Percentiles rank a stretch among this genome's conserved stretches.
Conservation (phyloP, 345 rosid genomes). For the Salix exigua region DNA sequence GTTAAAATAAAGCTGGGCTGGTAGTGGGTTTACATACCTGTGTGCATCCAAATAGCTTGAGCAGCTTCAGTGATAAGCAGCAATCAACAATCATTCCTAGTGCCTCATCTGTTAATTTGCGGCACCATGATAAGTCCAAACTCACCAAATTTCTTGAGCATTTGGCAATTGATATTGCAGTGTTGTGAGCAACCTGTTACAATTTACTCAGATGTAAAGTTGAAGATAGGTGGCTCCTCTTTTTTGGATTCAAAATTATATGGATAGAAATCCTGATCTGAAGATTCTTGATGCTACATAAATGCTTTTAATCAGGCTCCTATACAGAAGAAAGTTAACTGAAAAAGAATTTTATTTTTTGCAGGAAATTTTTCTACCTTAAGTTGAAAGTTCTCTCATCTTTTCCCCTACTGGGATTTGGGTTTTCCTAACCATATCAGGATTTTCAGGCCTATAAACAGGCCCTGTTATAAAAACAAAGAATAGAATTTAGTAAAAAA, state of each 20-base stretch:
- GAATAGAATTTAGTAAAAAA: no score
- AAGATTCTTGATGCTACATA: background rate
- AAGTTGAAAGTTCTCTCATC: background rate
- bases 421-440: background rate
- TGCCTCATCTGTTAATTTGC: constrained; percentile 14
- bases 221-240: background rate
- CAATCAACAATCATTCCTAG: constrained; percentile 20
- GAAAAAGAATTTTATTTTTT: background rate
- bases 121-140: constrained; percentile 25
- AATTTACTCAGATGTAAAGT: background rate
- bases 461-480: no score
- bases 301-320: background rate
- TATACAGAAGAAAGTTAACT: background rate
- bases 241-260: background rate
- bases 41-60: constrained; percentile 19
- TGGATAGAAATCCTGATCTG: background rate
- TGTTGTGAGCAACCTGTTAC: constrained; percentile 12
- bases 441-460: no score
- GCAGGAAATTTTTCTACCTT: background rate
- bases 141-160: constrained; percentile 7
- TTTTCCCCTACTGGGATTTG: background rate
- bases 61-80: constrained; percentile 15
- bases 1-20: background rate
- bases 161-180: constrained; percentile 17
- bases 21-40: constrained; percentile 9